Evolutionary conservation across 106 monocot genomes (phyloP).

Genomic region (Acorus gramineus): DNA sequence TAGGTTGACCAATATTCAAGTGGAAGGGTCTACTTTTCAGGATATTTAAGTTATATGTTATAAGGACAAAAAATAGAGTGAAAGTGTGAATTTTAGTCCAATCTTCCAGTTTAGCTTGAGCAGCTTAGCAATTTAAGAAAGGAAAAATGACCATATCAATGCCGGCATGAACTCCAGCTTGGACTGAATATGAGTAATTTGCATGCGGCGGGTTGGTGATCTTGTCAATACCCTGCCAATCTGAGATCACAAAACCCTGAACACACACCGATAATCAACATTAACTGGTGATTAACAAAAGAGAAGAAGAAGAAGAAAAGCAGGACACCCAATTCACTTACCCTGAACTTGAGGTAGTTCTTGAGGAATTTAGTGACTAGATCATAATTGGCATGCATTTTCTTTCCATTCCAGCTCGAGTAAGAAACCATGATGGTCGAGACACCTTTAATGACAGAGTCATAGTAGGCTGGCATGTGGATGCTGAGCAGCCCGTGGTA

Average conservation of each 20-base stretch:
- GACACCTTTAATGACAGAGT: conserved; percentile 10
- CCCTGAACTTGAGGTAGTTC: conserved; percentile 6
- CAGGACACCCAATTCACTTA: not conserved
- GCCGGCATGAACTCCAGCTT: conserved; percentile 55
- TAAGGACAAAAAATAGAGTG: no score
- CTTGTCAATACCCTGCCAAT: conserved; percentile 82
- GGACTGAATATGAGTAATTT: conserved; percentile 76
- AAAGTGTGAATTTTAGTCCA: no score
- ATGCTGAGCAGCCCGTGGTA: conserved; percentile 1
- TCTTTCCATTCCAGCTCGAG: not conserved
- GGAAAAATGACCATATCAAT: conserved; percentile 64
- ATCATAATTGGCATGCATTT: not conserved
- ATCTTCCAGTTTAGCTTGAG: no score
- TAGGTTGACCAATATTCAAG: no score
- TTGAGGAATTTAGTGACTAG: conserved; percentile 7
- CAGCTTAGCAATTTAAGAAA: not conserved
- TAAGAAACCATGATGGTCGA: conserved; percentile 14
- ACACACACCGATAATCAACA: not conserved
- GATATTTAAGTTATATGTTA: no score
- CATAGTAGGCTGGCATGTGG: conserved; percentile 14
- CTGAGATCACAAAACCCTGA: conserved; percentile 85
- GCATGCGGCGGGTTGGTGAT: conserved; percentile 53
- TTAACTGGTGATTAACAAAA: not conserved
- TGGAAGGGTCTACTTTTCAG: no score
- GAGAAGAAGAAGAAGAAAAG: not conserved